Evolutionary conservation across 139 green algal species (phyloP).

Genomic region (Raphidocelis subcapitata): DNA sequence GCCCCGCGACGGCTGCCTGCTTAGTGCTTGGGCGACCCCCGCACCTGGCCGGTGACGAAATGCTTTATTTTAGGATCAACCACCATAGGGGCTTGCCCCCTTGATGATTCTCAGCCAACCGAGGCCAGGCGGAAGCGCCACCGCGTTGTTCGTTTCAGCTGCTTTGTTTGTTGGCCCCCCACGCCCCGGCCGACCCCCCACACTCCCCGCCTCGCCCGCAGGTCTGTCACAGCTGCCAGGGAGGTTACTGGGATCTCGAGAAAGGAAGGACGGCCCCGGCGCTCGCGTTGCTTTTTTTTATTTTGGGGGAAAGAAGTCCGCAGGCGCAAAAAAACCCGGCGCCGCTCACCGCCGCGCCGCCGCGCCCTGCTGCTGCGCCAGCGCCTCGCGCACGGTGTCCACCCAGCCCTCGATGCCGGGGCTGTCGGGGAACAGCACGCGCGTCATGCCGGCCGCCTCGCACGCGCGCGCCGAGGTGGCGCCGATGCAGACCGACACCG

Average conservation of each 20-base stretch:
- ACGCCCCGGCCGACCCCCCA: too few species aligned
- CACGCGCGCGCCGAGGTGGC: constrained; percentile 69
- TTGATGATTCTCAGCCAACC: constrained; percentile 8
- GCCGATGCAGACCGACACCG: constrained; percentile 73
- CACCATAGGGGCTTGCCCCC: constrained; percentile 15
- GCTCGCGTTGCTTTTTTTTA: too few species aligned
- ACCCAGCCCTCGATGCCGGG: constrained; percentile 74
- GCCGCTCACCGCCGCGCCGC: too few species aligned
- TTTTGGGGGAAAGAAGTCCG: neutral
- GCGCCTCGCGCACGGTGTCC: constrained; percentile 45
- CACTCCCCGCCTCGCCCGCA: too few species aligned
- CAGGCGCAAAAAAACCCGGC: neutral
- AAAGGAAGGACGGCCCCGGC: too few species aligned
- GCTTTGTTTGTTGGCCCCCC: neutral
- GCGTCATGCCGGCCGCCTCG: constrained; percentile 44
- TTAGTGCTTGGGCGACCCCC: too few species aligned
- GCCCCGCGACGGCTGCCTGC: too few species aligned
- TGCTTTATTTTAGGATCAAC: constrained; percentile 33
- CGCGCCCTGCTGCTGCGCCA: constrained; percentile 3
- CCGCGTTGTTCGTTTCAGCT: neutral
- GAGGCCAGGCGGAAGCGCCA: neutral
- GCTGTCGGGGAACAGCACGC: constrained; percentile 56
- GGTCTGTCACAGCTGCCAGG: too few species aligned
- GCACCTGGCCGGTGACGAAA: constrained; percentile 28
- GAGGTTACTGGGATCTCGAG: too few species aligned